These are phyloP conservation scores for Pelagophyceae sp. DNA, from an alignment of 352 stramenopile genomes.

Conservation along the genomic window DNA sequence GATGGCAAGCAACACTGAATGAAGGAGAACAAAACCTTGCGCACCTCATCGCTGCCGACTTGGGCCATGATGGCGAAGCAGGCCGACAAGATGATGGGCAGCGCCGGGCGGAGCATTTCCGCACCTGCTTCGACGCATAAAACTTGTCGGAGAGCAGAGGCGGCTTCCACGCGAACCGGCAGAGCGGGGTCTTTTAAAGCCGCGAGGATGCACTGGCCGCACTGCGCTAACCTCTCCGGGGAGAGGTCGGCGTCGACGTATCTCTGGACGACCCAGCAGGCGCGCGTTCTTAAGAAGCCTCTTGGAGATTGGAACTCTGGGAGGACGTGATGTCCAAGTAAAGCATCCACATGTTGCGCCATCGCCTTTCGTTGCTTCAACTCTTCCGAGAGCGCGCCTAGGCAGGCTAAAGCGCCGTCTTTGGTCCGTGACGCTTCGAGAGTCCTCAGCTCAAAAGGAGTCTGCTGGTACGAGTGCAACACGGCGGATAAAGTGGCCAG, in stretches of 20 bases:
- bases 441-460: slow-evolving; percentile 29
- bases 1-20: too few species aligned
- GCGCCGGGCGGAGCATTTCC: slow-evolving; percentile 67
- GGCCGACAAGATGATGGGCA: slow-evolving; percentile 88
- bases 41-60: slow-evolving; percentile 95
- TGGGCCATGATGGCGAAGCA: slow-evolving; percentile 98
- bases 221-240: slow-evolving; percentile 60
- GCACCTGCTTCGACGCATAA: slow-evolving; percentile 58
- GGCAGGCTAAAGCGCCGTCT: slow-evolving; percentile 80
- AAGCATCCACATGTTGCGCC: slow-evolving; percentile 75
- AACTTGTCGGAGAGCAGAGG: slow-evolving; percentile 71
- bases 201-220: slow-evolving; percentile 50
- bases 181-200: slow-evolving; percentile 81
- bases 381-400: slow-evolving; percentile 80
- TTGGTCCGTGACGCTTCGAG: slow-evolving; percentile 42
- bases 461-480: slow-evolving; percentile 69
- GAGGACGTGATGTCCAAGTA: slow-evolving; percentile 86
- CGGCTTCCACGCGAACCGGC: slow-evolving; percentile 91
- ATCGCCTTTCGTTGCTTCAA: slow-evolving; percentile 86
- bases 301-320: slow-evolving; percentile 85
- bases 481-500: slow-evolving; percentile 76
- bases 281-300: slow-evolving; percentile 83
- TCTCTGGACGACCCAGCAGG: slow-evolving; percentile 89
- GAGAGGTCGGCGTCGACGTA: slow-evolving; percentile 78
- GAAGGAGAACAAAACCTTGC: too few species aligned